Percentiles rank a stretch among this genome's conserved stretches.
Evolutionary conservation across 2,329 filamentous ascomycete species (phyloP).

Genomic region (Talaromyces sp.): DNA sequence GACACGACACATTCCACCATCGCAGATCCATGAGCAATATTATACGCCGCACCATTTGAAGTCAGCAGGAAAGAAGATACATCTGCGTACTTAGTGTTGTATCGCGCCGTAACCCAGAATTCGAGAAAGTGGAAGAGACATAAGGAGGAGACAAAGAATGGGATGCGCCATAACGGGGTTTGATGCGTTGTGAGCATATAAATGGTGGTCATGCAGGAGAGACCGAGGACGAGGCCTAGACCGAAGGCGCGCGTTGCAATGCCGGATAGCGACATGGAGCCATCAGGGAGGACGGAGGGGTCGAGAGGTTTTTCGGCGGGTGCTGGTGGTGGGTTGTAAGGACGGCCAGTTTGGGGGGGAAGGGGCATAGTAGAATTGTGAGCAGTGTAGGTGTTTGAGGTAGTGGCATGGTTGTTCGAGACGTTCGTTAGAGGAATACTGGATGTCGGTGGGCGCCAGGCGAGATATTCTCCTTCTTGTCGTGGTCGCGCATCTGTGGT

Average conservation of each 20-base stretch:
- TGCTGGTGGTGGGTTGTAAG: neutral
- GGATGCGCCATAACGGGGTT: constrained; percentile 54
- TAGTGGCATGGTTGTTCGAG: neutral
- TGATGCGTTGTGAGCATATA: constrained; percentile 24
- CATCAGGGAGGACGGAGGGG: constrained; percentile 34
- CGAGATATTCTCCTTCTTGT: constrained; percentile 12
- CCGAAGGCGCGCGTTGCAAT: constrained; percentile 46
- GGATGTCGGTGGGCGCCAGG: constrained; percentile 8
- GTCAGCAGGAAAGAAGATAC: constrained; percentile 77
- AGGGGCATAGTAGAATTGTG: neutral
- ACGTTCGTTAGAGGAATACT: neutral
- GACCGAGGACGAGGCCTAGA: constrained; percentile 41
- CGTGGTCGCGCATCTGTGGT: neutral
- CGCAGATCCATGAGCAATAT: constrained; percentile 73
- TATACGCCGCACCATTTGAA: constrained; percentile 80
- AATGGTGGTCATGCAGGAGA: constrained; percentile 30
- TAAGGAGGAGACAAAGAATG: constrained; percentile 56
- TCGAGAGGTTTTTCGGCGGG: constrained; percentile 22
- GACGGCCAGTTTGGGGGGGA: neutral
- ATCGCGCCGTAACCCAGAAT: constrained; percentile 82
- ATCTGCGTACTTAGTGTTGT: constrained; percentile 71
- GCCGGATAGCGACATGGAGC: constrained; percentile 42
- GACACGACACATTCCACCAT: constrained; percentile 63
- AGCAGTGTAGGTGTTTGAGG: neutral
- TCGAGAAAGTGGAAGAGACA: constrained; percentile 92